These are phyloP conservation scores for Byssochlamys sp. DNA, from an alignment of 2,329 filamentous ascomycete genomes.

Conservation along the genomic window DNA sequence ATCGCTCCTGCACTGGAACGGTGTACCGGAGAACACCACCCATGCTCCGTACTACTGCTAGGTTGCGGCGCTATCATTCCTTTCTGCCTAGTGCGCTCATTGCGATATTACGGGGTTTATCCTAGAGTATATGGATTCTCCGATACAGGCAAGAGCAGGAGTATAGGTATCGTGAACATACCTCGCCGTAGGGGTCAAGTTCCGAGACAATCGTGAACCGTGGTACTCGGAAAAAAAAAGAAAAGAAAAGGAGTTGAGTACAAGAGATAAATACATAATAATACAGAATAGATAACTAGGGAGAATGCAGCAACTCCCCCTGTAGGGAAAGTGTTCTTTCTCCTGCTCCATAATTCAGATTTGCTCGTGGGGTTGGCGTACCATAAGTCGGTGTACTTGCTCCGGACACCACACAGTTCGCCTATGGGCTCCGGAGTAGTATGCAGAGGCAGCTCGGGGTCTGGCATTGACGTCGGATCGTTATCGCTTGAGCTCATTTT, in stretches of 20 bases:
- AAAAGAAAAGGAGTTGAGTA: too few species aligned
- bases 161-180: not conserved
- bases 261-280: not conserved
- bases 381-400: not conserved
- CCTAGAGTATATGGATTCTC: not conserved
- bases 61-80: not conserved
- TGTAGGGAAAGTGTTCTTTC: not conserved
- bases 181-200: not conserved
- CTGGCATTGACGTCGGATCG: not conserved
- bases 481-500: not conserved
- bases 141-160: not conserved
- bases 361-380: not conserved
- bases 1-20: not conserved
- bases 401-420: not conserved
- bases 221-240: too few species aligned
- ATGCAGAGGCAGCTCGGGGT: not conserved
- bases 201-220: not conserved
- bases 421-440: not conserved
- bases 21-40: not conserved
- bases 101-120: not conserved
- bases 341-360: not conserved
- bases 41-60: not conserved
- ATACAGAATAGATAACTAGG: not conserved
- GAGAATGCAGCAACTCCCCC: not conserved
- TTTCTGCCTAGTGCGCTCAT: not conserved